Evolutionary conservation across 768 basidiomycete species (phyloP).

Genomic region (Collybia sp.): DNA sequence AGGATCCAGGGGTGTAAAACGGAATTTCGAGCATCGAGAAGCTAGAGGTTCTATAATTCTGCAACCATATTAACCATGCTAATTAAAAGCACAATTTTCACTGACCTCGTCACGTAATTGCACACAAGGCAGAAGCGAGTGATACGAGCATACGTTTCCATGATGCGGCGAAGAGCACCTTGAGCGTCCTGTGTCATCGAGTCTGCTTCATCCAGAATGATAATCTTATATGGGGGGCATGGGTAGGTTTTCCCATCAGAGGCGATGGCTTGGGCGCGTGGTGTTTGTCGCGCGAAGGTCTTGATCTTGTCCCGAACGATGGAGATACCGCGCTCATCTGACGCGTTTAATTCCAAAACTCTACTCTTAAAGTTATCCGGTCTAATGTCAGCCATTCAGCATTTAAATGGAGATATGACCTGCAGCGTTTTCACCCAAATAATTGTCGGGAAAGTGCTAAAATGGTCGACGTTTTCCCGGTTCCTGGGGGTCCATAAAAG

Average conservation of each 20-base stretch:
- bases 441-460: constrained; percentile 90
- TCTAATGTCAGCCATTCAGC: constrained; percentile 31
- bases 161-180: constrained; percentile 93
- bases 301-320: constrained; percentile 99
- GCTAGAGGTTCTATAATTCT: constrained; percentile 99
- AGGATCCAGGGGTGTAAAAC: constrained; percentile 89
- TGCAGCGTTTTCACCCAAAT: constrained; percentile 72
- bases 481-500: constrained; percentile 98
- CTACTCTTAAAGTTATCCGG: constrained; percentile 92
- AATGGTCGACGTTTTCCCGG: constrained; percentile 98
- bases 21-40: constrained; percentile 98
- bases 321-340: constrained; percentile 95
- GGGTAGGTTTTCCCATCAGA: constrained; percentile 85
- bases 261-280: constrained; percentile 68
- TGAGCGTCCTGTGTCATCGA: constrained; percentile 99
- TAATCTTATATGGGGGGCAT: constrained; percentile 97
- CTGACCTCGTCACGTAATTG: constrained; percentile 96
- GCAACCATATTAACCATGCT: background rate
- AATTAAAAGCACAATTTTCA: background rate
- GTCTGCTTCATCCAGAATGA: constrained; percentile 98
- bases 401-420: constrained; percentile 3
- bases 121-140: constrained; percentile 98
- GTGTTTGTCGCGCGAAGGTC: constrained; percentile 91
- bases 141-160: constrained; percentile 98
- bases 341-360: constrained; percentile 96